A percentile compares a stretch with the other conserved stretches of the same genome.
Conservation (phyloP, 2,329 filamentous ascomycete genomes). For the Penicillium sp. region DNA sequence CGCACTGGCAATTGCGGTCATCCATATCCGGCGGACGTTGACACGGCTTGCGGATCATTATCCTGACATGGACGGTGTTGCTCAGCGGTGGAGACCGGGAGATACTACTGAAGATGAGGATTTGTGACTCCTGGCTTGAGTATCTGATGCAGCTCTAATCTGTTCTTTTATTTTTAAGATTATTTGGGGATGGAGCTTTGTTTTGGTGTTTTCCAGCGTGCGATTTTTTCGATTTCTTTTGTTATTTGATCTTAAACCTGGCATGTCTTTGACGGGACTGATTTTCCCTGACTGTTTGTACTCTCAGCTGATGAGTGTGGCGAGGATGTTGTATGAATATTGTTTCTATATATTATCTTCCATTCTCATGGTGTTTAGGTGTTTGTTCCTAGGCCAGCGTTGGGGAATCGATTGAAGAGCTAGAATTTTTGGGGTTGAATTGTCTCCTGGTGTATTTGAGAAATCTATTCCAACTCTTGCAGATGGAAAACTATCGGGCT, state of each 20-base stretch:
- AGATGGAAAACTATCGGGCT: no score
- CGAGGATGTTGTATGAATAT: background rate
- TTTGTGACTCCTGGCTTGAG: background rate
- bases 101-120: conserved; percentile 19
- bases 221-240: background rate
- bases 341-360: background rate
- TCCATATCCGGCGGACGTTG: conserved; percentile 60
- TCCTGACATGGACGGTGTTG: background rate
- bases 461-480: background rate
- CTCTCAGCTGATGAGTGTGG: background rate
- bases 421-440: background rate
- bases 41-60: conserved; percentile 49
- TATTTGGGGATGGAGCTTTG: background rate
- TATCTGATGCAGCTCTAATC: no score
- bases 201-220: background rate
- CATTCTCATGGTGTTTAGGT: background rate
- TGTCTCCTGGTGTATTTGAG: background rate
- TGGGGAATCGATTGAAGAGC: background rate
- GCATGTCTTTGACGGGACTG: background rate
- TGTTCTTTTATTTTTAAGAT: background rate
- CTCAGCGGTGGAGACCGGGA: conserved; percentile 8
- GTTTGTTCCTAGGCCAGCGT: background rate
- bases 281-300: background rate
- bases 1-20: conserved; percentile 61
- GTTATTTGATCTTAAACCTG: no score